Base-by-base conservation (phyloP, 352 stramenopile species). In the Pythium insidiosum region DNA sequence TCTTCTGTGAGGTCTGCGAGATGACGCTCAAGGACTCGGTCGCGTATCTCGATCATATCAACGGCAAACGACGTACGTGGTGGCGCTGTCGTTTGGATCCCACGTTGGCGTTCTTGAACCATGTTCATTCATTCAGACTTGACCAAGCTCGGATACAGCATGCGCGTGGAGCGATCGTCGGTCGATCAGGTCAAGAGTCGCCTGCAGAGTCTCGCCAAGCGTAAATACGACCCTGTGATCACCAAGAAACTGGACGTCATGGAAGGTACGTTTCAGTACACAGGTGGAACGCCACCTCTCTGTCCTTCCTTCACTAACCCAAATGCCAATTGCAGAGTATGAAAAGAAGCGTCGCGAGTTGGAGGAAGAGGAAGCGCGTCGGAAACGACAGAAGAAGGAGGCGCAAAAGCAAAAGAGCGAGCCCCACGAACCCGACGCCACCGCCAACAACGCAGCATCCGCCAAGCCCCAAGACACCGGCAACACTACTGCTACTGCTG, bases 41-140 rank as follows among this genome's bases (percentile, higher is more conserved):
- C 36, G 86, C 84, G 46, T 97, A 96, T 47, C 62, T 97, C 37
- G 90, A 97, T 63, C 90, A 97, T 53, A 95, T 97, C 64, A 97
- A 97, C 59, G 90, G 90, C 53, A 96, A 96, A 76, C 91, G 92
- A 55, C 89, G 85, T 96, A 48, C 45, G 78, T 82, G 16, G 18
- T 7, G 9, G 43, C n/a, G n/a, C 16, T 42, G 33, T 20, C 15
- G 7, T 26, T 38, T 20, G 30, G n/a, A 29, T 23, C 10, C 2
- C 9, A n/a, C n/a, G 13, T 47, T 23, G 26, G 2, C 19, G 26
- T 10, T 5, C 4, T 36, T 50, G 15, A 9, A 33, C 28, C 28
- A 15, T 33, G 28, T 33, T 9, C 9, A 33, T 15, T 33, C 28
- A 33, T 33, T n/a, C 28, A 33, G 28, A 33, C 28, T 58, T 96